These are phyloP conservation scores for Salix arbutifolia DNA, from an alignment of 345 rosid species.

Conservation along the genomic window DNA sequence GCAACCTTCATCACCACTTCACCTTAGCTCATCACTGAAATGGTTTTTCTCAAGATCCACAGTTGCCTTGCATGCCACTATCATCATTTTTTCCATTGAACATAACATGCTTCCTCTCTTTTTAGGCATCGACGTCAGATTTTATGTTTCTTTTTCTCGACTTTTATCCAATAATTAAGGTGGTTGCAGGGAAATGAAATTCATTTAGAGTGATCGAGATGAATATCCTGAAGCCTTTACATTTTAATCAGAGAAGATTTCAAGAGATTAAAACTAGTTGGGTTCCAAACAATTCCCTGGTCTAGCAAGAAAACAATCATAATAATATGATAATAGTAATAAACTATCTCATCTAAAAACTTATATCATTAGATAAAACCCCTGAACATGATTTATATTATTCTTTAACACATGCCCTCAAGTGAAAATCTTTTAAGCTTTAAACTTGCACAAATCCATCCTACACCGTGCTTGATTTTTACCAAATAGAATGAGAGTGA, in stretches of 20 bases:
- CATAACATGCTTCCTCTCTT: not conserved
- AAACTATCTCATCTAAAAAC: no score
- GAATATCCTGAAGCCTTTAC: not conserved
- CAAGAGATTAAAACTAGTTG: not conserved
- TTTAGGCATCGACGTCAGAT: not conserved
- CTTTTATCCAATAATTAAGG: not conserved
- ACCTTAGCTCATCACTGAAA: not conserved
- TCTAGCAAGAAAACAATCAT: not conserved
- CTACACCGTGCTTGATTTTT: no score
- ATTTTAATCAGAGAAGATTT: not conserved
- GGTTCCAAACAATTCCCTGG: not conserved
- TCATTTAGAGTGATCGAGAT: not conserved
- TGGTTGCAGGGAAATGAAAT: not conserved
- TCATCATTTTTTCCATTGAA: not conserved
- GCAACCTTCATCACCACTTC: not conserved
- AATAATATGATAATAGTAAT: not conserved
- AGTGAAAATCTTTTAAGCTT: no score
- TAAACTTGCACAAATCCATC: no score
- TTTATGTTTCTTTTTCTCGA: not conserved
- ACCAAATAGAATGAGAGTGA: fast-evolving
- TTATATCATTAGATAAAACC: no score
- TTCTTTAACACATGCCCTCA: fast-evolving
- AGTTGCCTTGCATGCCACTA: not conserved
- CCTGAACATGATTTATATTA: no score
- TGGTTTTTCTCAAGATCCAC: not conserved